Percentiles rank a stretch among this genome's conserved stretches.
Evolutionary conservation across 345 rosid genomes (phyloP).

Genomic region (Euphorbia peplus): DNA sequence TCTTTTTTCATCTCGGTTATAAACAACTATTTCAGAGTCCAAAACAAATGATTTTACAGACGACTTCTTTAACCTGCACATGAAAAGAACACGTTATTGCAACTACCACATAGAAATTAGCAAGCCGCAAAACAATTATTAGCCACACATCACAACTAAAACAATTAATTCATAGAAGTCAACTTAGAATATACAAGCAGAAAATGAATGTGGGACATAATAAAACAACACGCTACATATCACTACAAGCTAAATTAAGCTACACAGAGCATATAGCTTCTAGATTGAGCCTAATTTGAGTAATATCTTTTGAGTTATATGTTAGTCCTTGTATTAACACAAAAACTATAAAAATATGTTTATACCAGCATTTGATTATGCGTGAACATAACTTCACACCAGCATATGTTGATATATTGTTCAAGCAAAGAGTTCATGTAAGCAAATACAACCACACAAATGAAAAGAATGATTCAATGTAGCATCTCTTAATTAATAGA

Average conservation of each 20-base stretch:
- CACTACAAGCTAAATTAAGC: not conserved
- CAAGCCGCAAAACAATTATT: not conserved
- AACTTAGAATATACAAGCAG: slow-evolving; percentile 3
- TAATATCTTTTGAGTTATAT: not conserved
- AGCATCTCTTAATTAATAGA: not conserved
- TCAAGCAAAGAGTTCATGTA: not conserved
- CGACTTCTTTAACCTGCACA: slow-evolving; percentile 70
- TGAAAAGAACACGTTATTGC: slow-evolving; percentile 20
- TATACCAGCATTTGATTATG: not conserved
- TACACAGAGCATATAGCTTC: not conserved
- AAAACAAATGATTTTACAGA: slow-evolving; percentile 70
- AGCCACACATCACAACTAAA: not conserved
- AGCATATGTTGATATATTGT: not conserved
- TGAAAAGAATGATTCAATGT: not conserved
- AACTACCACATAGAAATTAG: slow-evolving; percentile 8
- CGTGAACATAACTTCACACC: not conserved
- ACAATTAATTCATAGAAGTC: not conserved
- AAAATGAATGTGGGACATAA: not conserved
- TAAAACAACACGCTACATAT: not conserved
- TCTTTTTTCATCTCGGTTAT: slow-evolving; percentile 63
- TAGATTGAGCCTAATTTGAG: not conserved
- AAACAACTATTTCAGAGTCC: slow-evolving; percentile 94
- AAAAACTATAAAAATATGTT: not conserved
- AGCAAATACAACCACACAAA: not conserved
- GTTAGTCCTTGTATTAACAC: not conserved